phyloP scores from a whole-genome alignment of 1,139 yeast species.

The Zygoascus hellenicus region DNA sequence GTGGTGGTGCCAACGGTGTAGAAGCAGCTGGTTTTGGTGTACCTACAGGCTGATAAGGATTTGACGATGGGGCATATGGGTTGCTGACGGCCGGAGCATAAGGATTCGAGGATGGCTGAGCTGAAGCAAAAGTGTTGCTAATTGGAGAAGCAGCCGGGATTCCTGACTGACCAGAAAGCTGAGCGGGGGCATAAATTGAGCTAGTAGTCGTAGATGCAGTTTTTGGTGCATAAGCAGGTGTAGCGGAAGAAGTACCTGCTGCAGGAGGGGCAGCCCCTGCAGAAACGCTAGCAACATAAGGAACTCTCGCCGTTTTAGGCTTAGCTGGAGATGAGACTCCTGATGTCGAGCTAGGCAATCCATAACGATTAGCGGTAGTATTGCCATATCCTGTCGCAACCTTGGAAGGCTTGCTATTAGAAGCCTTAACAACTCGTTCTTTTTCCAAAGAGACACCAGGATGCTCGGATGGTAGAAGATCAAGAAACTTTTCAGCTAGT shows the following conservation, averaged over 20 bases:
- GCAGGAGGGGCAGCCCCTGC: constrained; percentile 1
- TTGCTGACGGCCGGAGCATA: constrained; percentile 12
- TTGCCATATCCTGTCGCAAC: constrained; percentile 12
- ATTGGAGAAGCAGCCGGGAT: constrained; percentile 16
- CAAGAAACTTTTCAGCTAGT: constrained; percentile 66
- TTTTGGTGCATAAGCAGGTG: not conserved
- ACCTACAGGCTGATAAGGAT: constrained; percentile 14
- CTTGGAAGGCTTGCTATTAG: constrained; percentile 20
- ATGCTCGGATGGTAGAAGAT: constrained; percentile 61
- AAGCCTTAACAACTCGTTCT: constrained; percentile 70
- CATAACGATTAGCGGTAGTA: constrained; percentile 14
- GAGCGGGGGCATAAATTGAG: constrained; percentile 15
- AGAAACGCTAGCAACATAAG: not conserved
- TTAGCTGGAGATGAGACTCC: constrained; percentile 13
- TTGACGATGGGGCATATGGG: constrained; percentile 15
- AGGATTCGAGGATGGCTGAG: constrained; percentile 10
- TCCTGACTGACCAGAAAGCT: constrained; percentile 9
- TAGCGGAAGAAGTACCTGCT: constrained; percentile 7
- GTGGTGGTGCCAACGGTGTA: constrained; percentile 18
- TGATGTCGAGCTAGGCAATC: constrained; percentile 14
- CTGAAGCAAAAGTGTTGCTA: constrained; percentile 12
- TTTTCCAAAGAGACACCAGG: constrained; percentile 60
- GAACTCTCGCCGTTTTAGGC: constrained; percentile 6
- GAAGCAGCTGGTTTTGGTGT: constrained; percentile 19
- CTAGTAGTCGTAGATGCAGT: constrained; percentile 9